Base-by-base conservation (phyloP, 768 basidiomycete genomes). In the Collybia sordida region DNA sequence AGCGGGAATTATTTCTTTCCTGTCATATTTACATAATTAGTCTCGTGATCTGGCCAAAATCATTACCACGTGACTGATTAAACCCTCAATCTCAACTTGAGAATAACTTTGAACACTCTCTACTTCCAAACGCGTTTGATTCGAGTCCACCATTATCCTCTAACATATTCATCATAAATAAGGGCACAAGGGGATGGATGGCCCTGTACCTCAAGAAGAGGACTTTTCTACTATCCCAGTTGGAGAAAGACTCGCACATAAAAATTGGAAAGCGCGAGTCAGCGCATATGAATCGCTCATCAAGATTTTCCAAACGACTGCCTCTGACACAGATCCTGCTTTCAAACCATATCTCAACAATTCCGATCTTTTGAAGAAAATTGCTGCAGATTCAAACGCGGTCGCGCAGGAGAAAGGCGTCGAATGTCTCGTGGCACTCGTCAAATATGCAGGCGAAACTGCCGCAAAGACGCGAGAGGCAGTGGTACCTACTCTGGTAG, bases 181-280 rank as follows among this genome's bases (percentile, higher is more conserved):
- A 31, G 34, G 51, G 47, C 44, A 52, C 47, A 56, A 40, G 63
- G 60, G 52, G 61, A 93, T 93, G 93, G 94, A 96, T 70, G 94
- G 92, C 49, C 85, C 86, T 59, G 88, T 90, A 52, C 92, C 93
- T 44, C 88, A 81, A 60, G 94, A 97, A 74, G 94, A 97, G 73
- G 94, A 98, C 70, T 98, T 95, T 67, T 85, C 85, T 38, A 63
- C 77, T 23, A 78, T 98, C 44, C 73, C 91, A 18, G 79, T 97
- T 41, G 69, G 81, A 11, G 93, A 96, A 57, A 70, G 95, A 39
- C 85, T 96, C 49, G 72, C 82, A 5, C 93, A 98, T 77, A 98
- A 98, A 80, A 96, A 96, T 66, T 99, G 97, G 97, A 98, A 98
- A 71, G 97, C 97, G 50, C 86, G 97, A 58, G 83, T 96, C 61